These are phyloP conservation scores for Cercospora sojina DNA, from an alignment of 2,329 filamentous ascomycete species.

Conservation along the genomic window DNA sequence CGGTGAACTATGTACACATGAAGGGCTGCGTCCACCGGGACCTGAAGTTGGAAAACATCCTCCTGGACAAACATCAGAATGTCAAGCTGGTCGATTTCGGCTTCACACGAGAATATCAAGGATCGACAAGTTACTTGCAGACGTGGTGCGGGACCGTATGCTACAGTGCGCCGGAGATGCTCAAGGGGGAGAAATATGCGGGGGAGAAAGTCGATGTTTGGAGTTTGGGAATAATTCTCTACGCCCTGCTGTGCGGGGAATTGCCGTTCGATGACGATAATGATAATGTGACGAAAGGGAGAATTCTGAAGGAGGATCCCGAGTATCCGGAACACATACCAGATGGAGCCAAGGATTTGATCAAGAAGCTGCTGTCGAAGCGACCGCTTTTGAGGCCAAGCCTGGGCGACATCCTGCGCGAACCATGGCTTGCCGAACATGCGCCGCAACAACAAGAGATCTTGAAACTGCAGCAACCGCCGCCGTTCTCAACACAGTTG, in stretches of 20 bases:
- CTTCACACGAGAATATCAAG: slow-evolving; percentile 96
- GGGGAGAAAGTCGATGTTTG: slow-evolving; percentile 98
- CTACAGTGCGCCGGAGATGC: slow-evolving; percentile 97
- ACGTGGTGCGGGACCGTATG: slow-evolving; percentile 98
- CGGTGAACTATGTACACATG: slow-evolving; percentile 90
- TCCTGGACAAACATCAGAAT: slow-evolving; percentile 94
- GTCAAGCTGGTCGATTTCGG: slow-evolving; percentile 98
- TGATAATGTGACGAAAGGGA: slow-evolving; percentile 79
- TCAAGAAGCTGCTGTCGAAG: slow-evolving; percentile 83
- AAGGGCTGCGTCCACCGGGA: slow-evolving; percentile 96
- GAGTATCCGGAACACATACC: slow-evolving; percentile 79
- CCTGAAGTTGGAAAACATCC: slow-evolving; percentile 92
- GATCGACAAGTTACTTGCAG: slow-evolving; percentile 88
- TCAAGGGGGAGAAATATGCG: slow-evolving; percentile 96
- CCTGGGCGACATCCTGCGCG: slow-evolving; percentile 78
- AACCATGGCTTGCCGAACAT: slow-evolving; percentile 84
- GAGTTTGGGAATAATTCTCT: slow-evolving; percentile 83
- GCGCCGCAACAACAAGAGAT: slow-evolving; percentile 87
- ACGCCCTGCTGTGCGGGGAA: slow-evolving; percentile 77
- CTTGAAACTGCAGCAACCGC: slow-evolving; percentile 73
- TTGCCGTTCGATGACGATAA: slow-evolving; percentile 97
- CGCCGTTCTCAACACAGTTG: slow-evolving; percentile 79
- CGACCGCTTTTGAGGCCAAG: slow-evolving; percentile 78
- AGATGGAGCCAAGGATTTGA: slow-evolving; percentile 71
- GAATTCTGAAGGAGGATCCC: slow-evolving; percentile 82